Base-by-base conservation (phyloP, 2,329 filamentous ascomycete genomes). In the Fusarium sp. region DNA sequence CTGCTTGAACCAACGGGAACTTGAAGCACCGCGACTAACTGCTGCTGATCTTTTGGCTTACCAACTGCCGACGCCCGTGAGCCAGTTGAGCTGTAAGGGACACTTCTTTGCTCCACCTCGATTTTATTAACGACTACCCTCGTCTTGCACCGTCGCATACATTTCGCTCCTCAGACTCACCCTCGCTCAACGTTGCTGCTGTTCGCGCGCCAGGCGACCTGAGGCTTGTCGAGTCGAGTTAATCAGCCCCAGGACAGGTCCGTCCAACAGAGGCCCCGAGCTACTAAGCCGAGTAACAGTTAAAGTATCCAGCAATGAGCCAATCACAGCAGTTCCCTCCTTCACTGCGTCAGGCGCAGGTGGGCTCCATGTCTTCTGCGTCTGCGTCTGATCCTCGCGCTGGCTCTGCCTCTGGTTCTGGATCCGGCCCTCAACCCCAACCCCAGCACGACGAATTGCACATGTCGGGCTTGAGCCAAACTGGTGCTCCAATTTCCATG, bases 391-490 rank as follows among this genome's bases (percentile, higher is more conserved):
- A 31, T n/a, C 39, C 63, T 66, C 60, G 38, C 18, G 55, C 44
- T 44, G 63, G 59, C 27, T 56, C 63, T 44, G 72, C 63, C 35
- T 52, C 73, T 64, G 63, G 72, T 41, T 62, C 73, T 73, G 64
- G 72, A 63, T 75, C 71, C 48, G 71, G 69, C 51, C 68, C 68
- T 66, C 65, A 72, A 63, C 57, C 73, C 48, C 72, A 75, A 61
- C 64, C 70, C 63, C 79, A 80, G 75, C 84, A 85, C 75, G 86
- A 88, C 79, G 87, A 89, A 80, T 83, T 88, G 77, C 87, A 89
- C 82, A 86, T 88, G 82, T 82, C 85, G 68, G 84, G 81, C 75
- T 80, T 85, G 79, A 83, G 80, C 78, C 83, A 76, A 48, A 66
- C 66, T 63, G 69, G 60, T 52, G 70, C 61, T 59, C 61, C 75